Conservation (phyloP, 108 stramenopile genomes). For the Conticribra guillardii region DNA sequence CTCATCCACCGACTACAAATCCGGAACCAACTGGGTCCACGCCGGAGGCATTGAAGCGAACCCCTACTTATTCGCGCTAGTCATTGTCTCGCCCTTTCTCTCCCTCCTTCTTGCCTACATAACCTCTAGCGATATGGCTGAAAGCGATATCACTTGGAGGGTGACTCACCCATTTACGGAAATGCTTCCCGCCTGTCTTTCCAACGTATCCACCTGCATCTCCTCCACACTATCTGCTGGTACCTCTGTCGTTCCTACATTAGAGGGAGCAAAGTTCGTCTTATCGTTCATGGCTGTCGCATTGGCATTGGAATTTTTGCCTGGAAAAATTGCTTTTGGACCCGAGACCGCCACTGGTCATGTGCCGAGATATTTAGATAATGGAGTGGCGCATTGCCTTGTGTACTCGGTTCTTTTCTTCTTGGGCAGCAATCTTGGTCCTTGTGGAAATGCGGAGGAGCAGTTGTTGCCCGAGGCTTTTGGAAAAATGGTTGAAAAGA, state of each 20-base stretch:
- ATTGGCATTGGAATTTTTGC: conserved; percentile 77
- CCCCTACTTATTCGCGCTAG: conserved; percentile 58
- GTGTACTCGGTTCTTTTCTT: conserved; percentile 39
- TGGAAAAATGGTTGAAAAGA: not conserved
- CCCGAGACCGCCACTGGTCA: conserved; percentile 69
- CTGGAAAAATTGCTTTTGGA: conserved; percentile 69
- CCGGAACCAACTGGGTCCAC: conserved; percentile 65
- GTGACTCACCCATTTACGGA: conserved; percentile 49
- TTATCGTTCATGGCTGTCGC: conserved; percentile 79
- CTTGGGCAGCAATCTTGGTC: conserved; percentile 55
- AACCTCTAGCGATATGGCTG: conserved; percentile 52
- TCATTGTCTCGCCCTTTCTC: conserved; percentile 58
- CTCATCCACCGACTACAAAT: conserved; percentile 37
- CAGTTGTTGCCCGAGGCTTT: conserved; percentile 3
- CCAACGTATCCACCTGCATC: conserved; percentile 33
- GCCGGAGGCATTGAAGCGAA: conserved; percentile 63
- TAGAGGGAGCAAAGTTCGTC: conserved; percentile 51
- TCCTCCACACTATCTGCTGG: conserved; percentile 36
- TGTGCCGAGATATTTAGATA: conserved; percentile 63
- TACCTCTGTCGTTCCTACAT: conserved; percentile 48
- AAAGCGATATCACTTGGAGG: conserved; percentile 14
- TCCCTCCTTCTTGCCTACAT: conserved; percentile 59
- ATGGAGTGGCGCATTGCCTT: conserved; percentile 62
- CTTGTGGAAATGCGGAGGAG: conserved; percentile 29
- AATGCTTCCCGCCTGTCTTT: conserved; percentile 43